Conservation (phyloP, 805 yeast species). For the Tetrapisispora namnaoensis region DNA sequence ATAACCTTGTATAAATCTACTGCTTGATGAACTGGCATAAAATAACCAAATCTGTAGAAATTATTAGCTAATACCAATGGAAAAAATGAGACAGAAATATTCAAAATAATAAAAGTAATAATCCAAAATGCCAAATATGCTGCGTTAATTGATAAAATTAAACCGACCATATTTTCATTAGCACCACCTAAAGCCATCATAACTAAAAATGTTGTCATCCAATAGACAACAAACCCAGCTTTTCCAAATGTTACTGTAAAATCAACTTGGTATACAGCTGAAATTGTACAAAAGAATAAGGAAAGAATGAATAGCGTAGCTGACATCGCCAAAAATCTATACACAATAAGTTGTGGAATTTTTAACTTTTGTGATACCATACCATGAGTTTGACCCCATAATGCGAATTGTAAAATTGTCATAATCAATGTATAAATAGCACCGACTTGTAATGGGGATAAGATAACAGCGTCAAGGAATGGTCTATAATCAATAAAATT, state of each 20-base stretch:
- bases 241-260: constrained; percentile 50
- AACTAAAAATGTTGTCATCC: constrained; percentile 59
- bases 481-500: constrained; percentile 40
- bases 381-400: constrained; percentile 49
- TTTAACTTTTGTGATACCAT: constrained; percentile 38
- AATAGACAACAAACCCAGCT: constrained; percentile 64
- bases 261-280: constrained; percentile 60
- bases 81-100: constrained; percentile 59
- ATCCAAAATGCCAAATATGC: constrained; percentile 65
- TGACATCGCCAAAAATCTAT: constrained; percentile 41
- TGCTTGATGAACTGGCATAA: constrained; percentile 59
- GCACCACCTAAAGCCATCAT: constrained; percentile 73
- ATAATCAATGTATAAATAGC: constrained; percentile 59
- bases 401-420: constrained; percentile 59
- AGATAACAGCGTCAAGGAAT: constrained; percentile 37
- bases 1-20: constrained; percentile 52
- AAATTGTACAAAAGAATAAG: constrained; percentile 46
- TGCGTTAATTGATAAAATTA: constrained; percentile 46
- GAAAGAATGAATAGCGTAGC: constrained; percentile 47
- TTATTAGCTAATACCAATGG: constrained; percentile 49
- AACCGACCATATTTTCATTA: constrained; percentile 52
- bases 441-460: constrained; percentile 69
- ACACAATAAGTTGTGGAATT: constrained; percentile 38
- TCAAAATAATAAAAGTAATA: constrained; percentile 55
- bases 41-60: constrained; percentile 56